Percentiles rank a stretch among this genome's conserved stretches.
Conservation (phyloP, 2,329 filamentous ascomycete species). For the Fusarium nygamai region DNA sequence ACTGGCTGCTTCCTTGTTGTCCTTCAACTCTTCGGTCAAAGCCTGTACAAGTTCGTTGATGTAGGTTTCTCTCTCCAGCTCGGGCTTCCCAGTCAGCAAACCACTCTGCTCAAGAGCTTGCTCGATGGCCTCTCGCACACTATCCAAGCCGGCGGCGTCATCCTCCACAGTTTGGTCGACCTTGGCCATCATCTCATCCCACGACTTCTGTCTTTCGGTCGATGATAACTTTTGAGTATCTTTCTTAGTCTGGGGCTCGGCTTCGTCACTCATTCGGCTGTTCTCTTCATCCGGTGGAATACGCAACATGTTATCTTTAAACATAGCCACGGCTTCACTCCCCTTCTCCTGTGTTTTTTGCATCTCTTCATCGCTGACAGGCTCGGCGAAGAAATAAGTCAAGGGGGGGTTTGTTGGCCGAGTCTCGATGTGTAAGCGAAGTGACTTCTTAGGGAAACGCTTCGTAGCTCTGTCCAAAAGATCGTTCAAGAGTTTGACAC, state of each 20-base stretch:
- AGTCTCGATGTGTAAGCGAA: conserved; percentile 86
- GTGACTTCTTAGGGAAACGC: conserved; percentile 77
- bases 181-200: conserved; percentile 64
- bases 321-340: conserved; percentile 72
- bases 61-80: conserved; percentile 58
- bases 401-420: conserved; percentile 67
- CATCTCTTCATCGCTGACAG: conserved; percentile 78
- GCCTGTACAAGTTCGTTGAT: conserved; percentile 62
- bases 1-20: conserved; percentile 36
- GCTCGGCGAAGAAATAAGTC: conserved; percentile 92
- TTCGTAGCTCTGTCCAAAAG: conserved; percentile 78
- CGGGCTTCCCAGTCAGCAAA: conserved; percentile 57
- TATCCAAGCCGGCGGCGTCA: conserved; percentile 62
- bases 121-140: conserved; percentile 64
- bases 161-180: conserved; percentile 68
- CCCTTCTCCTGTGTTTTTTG: conserved; percentile 76
- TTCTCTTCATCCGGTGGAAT: conserved; percentile 49
- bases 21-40: conserved; percentile 50
- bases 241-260: conserved; percentile 13
- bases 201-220: conserved; percentile 52
- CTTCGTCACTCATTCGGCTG: neutral
- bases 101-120: conserved; percentile 65
- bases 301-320: conserved; percentile 71
- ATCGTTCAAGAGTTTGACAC: conserved; percentile 81
- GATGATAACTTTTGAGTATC: conserved; percentile 14